Evolutionary conservation across 208 protist species (phyloP).

Genomic region (Acanthamoeba castellanii): DNA sequence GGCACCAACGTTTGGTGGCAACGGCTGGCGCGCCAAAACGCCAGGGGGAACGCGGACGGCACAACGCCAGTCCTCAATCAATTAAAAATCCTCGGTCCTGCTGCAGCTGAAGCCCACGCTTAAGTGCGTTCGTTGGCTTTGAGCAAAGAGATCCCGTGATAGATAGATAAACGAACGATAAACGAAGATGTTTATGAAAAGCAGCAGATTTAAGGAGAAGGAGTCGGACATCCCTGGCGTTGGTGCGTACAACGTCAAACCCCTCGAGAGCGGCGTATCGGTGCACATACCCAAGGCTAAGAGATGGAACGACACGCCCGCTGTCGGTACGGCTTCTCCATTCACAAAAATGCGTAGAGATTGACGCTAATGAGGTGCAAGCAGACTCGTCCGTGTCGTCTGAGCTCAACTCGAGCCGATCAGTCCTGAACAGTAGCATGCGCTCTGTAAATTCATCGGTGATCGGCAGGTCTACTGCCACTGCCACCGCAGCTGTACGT

Average conservation of each 20-base stretch:
- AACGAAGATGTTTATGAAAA: background rate
- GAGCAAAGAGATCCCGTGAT: background rate
- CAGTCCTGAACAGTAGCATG: background rate
- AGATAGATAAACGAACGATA: too few species aligned
- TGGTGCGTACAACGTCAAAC: background rate
- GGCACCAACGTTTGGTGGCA: too few species aligned
- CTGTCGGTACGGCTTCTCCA: background rate
- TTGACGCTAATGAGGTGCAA: too few species aligned
- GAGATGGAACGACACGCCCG: background rate
- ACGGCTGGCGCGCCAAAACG: background rate
- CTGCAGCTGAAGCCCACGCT: background rate
- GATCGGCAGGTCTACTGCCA: background rate
- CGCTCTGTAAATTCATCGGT: background rate
- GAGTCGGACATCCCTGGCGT: background rate
- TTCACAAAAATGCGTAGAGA: too few species aligned
- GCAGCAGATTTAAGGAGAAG: slow-evolving; percentile 45
- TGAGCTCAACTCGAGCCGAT: slow-evolving; percentile 17
- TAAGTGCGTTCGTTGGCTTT: slow-evolving; percentile 22
- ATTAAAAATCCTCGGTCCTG: background rate
- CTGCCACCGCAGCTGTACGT: background rate
- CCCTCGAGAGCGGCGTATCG: background rate
- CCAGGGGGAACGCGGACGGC: background rate
- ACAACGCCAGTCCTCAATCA: background rate
- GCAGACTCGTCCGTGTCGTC: background rate
- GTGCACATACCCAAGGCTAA: background rate